Evolutionary conservation across 2,329 filamentous ascomycete genomes (phyloP).

Genomic region (Shiraia bambusicola): DNA sequence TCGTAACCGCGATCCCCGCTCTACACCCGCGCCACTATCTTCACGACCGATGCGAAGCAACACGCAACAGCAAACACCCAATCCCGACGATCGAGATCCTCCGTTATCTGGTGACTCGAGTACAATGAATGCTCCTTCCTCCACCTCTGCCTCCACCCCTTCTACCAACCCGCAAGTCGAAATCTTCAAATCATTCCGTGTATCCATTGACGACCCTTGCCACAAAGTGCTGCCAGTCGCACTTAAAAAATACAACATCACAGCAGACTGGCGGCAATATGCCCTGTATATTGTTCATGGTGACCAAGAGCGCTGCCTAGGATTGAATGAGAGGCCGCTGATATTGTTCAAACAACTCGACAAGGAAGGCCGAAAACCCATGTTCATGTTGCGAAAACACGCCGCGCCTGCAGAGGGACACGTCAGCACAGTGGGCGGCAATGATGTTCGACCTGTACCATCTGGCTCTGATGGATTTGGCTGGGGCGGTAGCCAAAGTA

Average conservation of each 20-base stretch:
- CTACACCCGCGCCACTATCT: slow-evolving; percentile 34
- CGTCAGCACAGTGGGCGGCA: slow-evolving; percentile 43
- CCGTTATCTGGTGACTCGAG: slow-evolving; percentile 41
- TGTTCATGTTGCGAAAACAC: slow-evolving; percentile 90
- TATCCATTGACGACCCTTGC: slow-evolving; percentile 97
- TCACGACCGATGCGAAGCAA: slow-evolving; percentile 34
- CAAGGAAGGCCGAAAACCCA: slow-evolving; percentile 95
- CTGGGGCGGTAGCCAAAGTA: slow-evolving; percentile 23
- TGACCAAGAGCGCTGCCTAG: slow-evolving; percentile 93
- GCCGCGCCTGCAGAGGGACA: slow-evolving; percentile 56
- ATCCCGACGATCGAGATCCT: slow-evolving; percentile 38
- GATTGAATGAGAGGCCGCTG: slow-evolving; percentile 87
- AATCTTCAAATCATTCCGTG: slow-evolving; percentile 98
- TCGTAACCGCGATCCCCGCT: slow-evolving; percentile 35
- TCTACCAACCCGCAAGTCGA: slow-evolving; percentile 65
- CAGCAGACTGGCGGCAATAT: slow-evolving; percentile 95
- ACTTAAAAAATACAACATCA: slow-evolving; percentile 97
- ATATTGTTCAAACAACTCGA: slow-evolving; percentile 97
- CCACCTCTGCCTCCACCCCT: slow-evolving; percentile 22
- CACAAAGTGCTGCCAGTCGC: slow-evolving; percentile 95
- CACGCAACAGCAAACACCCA: slow-evolving; percentile 27
- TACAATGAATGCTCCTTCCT: slow-evolving; percentile 25
- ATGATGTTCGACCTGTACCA: slow-evolving; percentile 30
- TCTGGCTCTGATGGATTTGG: slow-evolving; percentile 23
- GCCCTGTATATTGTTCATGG: slow-evolving; percentile 97